Evolutionary conservation across 495 filamentous ascomycete species (phyloP).

Genomic region (Hypoxylon fragiforme): DNA sequence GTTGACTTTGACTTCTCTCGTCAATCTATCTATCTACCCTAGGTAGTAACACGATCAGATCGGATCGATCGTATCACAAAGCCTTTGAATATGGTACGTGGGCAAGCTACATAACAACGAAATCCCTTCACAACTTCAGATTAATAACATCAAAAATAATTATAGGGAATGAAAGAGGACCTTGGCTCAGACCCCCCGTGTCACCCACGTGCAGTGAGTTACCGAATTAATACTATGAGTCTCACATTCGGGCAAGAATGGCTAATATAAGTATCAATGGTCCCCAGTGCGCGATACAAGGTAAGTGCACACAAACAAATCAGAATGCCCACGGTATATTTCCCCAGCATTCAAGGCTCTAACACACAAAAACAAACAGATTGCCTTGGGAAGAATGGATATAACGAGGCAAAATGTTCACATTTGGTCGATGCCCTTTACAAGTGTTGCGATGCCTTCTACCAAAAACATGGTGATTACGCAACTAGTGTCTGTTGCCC

Average conservation of each 20-base stretch:
- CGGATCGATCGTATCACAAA: no score
- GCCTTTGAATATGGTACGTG: constrained; percentile 25
- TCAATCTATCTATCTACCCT: no score
- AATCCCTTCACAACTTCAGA: neutral
- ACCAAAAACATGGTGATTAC: constrained; percentile 74
- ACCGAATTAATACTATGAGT: neutral
- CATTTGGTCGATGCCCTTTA: constrained; percentile 87
- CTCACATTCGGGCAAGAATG: neutral
- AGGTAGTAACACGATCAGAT: no score
- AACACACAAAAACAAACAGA: constrained; percentile 58
- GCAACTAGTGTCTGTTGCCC: constrained; percentile 84
- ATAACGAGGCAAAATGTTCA: constrained; percentile 82
- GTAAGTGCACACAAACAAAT: no score
- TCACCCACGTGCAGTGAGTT: constrained; percentile 81
- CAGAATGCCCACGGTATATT: no score
- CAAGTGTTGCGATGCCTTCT: constrained; percentile 91
- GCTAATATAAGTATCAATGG: constrained; percentile 2
- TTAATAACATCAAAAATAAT: neutral
- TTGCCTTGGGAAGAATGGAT: constrained; percentile 83
- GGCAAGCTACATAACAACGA: neutral
- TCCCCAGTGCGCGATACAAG: constrained; percentile 93
- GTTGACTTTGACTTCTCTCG: no score
- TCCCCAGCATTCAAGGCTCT: no score
- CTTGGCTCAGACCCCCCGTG: constrained; percentile 78
- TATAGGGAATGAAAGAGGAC: constrained; percentile 65